Evolutionary conservation across 2,329 filamentous ascomycete species (phyloP).

Genomic region (Penicillium sp.): DNA sequence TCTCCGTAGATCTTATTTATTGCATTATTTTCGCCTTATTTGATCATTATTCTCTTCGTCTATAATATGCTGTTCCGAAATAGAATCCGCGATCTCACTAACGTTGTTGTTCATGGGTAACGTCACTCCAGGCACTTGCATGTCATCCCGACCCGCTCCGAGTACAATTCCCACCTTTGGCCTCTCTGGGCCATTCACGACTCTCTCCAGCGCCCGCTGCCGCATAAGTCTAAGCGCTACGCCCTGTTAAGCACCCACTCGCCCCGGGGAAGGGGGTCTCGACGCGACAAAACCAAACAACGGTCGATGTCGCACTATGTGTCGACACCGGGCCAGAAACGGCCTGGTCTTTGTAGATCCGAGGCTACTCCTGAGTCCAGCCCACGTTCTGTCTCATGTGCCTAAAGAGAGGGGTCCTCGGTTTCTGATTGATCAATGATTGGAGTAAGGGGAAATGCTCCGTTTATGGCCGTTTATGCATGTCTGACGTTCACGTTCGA

Average conservation of each 20-base stretch:
- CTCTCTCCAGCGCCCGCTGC: neutral
- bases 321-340: slow-evolving; percentile 10
- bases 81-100: neutral
- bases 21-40: neutral
- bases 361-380: slow-evolving; percentile 3
- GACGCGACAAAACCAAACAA: slow-evolving; percentile 4
- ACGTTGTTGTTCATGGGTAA: slow-evolving; percentile 11
- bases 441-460: slow-evolving; percentile 1
- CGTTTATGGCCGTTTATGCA: neutral
- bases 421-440: neutral
- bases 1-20: neutral
- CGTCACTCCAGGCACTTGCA: slow-evolving; percentile 4
- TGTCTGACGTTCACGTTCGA: neutral
- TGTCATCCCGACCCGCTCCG: slow-evolving; percentile 18
- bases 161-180: slow-evolving; percentile 14
- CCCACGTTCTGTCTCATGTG: slow-evolving; percentile 1
- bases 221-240: slow-evolving; percentile 11
- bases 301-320: neutral
- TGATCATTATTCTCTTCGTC: neutral
- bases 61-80: neutral
- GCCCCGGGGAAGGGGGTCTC: slow-evolving; percentile 1
- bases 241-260: neutral
- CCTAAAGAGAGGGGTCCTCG: neutral
- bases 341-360: slow-evolving; percentile 7
- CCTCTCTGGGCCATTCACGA: slow-evolving; percentile 11